Conservation (phyloP, 352 stramenopile genomes). For the Phytophthora melonis region DNA sequence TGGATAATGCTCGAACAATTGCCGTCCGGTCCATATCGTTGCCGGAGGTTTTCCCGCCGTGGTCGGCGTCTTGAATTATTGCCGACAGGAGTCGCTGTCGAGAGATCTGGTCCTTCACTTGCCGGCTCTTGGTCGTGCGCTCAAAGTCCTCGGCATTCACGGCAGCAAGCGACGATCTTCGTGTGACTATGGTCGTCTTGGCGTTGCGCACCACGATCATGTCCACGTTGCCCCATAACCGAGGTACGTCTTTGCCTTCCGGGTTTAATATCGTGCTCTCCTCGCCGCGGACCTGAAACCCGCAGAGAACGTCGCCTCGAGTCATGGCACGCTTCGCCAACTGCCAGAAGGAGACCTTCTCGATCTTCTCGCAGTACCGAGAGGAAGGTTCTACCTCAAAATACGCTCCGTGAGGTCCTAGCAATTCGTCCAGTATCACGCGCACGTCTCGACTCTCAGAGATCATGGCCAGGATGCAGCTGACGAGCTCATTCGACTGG, state of each 20-base stretch:
- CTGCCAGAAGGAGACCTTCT: conserved; percentile 84
- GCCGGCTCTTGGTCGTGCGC: conserved; percentile 53
- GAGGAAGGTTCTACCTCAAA: conserved; percentile 78
- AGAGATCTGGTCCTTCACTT: conserved; percentile 57
- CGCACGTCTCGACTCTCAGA: conserved; percentile 88
- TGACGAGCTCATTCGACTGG: conserved; percentile 91
- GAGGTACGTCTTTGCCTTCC: conserved; percentile 51
- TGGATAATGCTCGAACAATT: conserved; percentile 45
- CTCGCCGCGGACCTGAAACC: conserved; percentile 67
- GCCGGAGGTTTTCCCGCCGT: conserved; percentile 26
- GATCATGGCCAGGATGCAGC: conserved; percentile 89
- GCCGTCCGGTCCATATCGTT: conserved; percentile 37
- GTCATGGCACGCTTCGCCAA: conserved; percentile 67
- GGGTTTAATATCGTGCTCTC: conserved; percentile 83
- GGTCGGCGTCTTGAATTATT: conserved; percentile 64
- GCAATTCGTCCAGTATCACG: conserved; percentile 78
- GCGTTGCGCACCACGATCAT: conserved; percentile 72
- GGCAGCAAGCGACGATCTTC: conserved; percentile 12
- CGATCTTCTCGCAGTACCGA: conserved; percentile 61
- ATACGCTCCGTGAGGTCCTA: conserved; percentile 72
- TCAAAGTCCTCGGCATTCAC: conserved; percentile 61
- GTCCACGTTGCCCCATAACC: conserved; percentile 67
- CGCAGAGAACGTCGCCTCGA: conserved; percentile 77
- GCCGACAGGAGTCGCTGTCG: conserved; percentile 63
- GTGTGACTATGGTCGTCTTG: conserved; percentile 25